phyloP scores from a whole-genome alignment of 192 early-diverging fungal genomes.

The Jimgerdemannia flammicorona region DNA sequence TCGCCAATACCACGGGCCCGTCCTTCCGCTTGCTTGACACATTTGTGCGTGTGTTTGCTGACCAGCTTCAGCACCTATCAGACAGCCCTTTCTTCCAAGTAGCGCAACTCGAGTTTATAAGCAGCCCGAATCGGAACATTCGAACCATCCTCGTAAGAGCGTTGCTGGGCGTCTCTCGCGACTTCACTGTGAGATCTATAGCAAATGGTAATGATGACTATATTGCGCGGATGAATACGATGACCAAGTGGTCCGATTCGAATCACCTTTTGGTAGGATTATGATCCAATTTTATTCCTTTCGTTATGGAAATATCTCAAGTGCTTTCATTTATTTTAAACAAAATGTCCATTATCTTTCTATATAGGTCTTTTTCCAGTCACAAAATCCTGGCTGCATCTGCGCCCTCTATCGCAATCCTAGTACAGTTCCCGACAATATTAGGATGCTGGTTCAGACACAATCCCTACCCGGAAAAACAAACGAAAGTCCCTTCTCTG shows the following conservation, averaged over 20 bases:
- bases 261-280: slow-evolving; percentile 5
- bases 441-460: slow-evolving; percentile 4
- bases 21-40: neutral
- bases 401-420: slow-evolving; percentile 11
- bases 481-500: too few relatives aligned
- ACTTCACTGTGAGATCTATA: slow-evolving; percentile 12
- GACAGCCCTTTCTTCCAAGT: slow-evolving; percentile 12
- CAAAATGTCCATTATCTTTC: too few relatives aligned
- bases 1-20: neutral
- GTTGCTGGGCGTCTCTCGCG: slow-evolving; percentile 4
- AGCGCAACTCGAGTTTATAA: slow-evolving; percentile 8
- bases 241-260: slow-evolving; percentile 12
- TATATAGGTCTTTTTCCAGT: slow-evolving; percentile 20
- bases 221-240: neutral
- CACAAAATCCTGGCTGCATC: slow-evolving; percentile 13
- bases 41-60: slow-evolving; percentile 12
- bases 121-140: too few relatives aligned
- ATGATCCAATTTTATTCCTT: too few relatives aligned
- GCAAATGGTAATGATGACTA: neutral
- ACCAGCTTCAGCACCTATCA: slow-evolving; percentile 17
- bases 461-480: neutral
- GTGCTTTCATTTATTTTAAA: too few relatives aligned
- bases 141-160: neutral
- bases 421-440: slow-evolving; percentile 8
- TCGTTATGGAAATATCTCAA: too few relatives aligned